These are phyloP conservation scores for Syncephalis plumigaleata DNA, from an alignment of 371 early-diverging fungal species.

Conservation along the genomic window DNA sequence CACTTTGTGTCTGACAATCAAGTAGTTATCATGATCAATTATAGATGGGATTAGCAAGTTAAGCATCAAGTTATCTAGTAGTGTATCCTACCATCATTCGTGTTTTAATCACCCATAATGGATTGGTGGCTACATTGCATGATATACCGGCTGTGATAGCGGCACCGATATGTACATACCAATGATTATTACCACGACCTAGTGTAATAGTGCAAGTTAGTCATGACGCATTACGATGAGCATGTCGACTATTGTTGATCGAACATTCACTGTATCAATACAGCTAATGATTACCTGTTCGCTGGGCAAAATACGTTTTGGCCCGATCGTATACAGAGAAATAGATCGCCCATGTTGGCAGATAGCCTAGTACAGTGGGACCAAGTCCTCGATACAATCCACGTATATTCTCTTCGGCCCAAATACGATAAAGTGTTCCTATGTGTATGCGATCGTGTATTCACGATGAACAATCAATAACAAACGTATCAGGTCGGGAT, in stretches of 20 bases:
- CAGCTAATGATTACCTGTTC: conserved; percentile 1
- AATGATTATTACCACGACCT: conserved; percentile 4
- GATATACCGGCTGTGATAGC: conserved; percentile 77
- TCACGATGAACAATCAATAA: too few relatives aligned
- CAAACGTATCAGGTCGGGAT: too few relatives aligned
- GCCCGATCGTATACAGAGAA: conserved; percentile 67
- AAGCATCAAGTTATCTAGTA: background rate
- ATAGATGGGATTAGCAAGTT: background rate
- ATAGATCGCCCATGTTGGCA: conserved; percentile 87
- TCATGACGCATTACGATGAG: too few relatives aligned
- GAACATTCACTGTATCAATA: background rate
- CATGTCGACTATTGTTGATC: background rate
- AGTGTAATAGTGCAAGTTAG: too few relatives aligned
- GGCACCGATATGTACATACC: conserved; percentile 59
- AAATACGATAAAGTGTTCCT: conserved; percentile 58
- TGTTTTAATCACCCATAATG: conserved; percentile 88
- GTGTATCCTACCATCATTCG: conserved; percentile 63
- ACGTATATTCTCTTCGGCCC: conserved; percentile 65
- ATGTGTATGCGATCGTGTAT: too few relatives aligned
- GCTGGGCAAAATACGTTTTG: conserved; percentile 9
- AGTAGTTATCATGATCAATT: conserved; percentile 1
- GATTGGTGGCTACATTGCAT: conserved; percentile 65
- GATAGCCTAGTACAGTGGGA: conserved; percentile 73
- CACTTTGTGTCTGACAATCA: conserved; percentile 44
- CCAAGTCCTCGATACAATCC: conserved; percentile 84